Base-by-base conservation (phyloP, 1,284 basidiomycete genomes). In the Cutaneotrichosporon cutaneum region DNA sequence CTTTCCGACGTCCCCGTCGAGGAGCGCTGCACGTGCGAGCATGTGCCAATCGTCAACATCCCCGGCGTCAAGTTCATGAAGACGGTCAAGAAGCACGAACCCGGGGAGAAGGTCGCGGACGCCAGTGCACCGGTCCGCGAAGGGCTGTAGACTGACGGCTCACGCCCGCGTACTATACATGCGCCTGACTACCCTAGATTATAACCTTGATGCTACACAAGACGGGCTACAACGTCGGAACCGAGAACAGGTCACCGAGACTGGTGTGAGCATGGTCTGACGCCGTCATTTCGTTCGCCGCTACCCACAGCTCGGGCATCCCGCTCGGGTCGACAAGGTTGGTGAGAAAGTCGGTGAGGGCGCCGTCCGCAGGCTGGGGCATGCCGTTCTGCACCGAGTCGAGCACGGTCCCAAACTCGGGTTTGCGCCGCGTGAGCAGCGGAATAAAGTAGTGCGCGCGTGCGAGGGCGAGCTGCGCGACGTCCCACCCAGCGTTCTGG, bases 11-110 rank as follows among this genome's bases (percentile, higher is more conserved):
- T 78, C 0, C 68, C 72, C 18, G 61, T 68, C 35, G 61, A 62
- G 10, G 68, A 75, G 33, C 60, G 75, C 54, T 79, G 77, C 62
- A 56, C 69, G 22, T 78, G 77, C 64, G 67, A 68, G 36, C 77
- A 79, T 63, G 70, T 69, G 27, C 75, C 73, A 9, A 65, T 73
- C n/a, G 64, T 54, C 22, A 54, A 54, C 52, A 13, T 54, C 22
- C 52, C 68, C 14, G 69, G 67, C 52, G 61, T 64, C 61, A 74
- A 73, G 4, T 67, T 69, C 32, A 68, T 79, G 59, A 71, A 70
- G 59, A 73, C 77, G 61, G 72, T 75, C 30, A 59, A 61, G 59
- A 58, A 51, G 56, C 30, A 21, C 45, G 33, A 57, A n/a, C 48
- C 48, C 5, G 48, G 27, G 27, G 16, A 30, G 48, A 51, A 51